Evolutionary conservation across 371 early-diverging fungal species (phyloP).

Genomic region (Zychaea mexicana): DNA sequence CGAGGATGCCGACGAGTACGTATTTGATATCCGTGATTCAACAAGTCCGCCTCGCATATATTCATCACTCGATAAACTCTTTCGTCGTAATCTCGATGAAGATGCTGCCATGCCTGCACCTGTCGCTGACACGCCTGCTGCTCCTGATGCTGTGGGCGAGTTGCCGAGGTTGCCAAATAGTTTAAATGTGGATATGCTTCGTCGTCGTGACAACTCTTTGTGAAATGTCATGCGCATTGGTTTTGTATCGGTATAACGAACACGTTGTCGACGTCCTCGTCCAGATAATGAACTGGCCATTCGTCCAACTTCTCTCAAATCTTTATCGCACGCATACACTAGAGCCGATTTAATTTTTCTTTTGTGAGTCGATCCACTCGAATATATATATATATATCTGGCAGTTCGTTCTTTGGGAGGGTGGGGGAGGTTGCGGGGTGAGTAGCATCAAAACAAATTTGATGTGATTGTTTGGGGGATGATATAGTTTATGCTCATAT

Average conservation of each 20-base stretch:
- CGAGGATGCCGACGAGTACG: background rate
- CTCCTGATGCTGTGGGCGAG: background rate
- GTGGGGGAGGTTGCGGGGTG: no score
- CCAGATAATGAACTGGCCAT: slow-evolving; percentile 8
- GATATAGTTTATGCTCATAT: no score
- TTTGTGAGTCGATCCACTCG: no score
- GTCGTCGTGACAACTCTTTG: slow-evolving; percentile 8
- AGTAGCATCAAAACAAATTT: no score
- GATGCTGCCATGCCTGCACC: background rate
- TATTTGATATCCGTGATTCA: slow-evolving; percentile 11
- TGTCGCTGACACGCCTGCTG: background rate
- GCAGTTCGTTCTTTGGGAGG: background rate
- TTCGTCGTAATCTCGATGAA: slow-evolving; percentile 4
- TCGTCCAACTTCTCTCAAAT: slow-evolving; percentile 16
- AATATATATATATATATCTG: background rate
- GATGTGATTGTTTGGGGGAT: no score
- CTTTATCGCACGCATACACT: slow-evolving; percentile 17
- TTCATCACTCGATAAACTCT: slow-evolving; percentile 1
- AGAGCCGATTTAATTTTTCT: no score
- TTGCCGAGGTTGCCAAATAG: slow-evolving; percentile 5
- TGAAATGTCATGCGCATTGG: slow-evolving; percentile 7
- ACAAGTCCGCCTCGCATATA: background rate
- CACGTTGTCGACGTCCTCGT: background rate
- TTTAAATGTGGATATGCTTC: slow-evolving; percentile 16
- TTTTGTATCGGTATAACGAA: background rate